Evolutionary conservation across 2,329 filamentous ascomycete species (phyloP).

Genomic region (Pyricularia pennisetigena): DNA sequence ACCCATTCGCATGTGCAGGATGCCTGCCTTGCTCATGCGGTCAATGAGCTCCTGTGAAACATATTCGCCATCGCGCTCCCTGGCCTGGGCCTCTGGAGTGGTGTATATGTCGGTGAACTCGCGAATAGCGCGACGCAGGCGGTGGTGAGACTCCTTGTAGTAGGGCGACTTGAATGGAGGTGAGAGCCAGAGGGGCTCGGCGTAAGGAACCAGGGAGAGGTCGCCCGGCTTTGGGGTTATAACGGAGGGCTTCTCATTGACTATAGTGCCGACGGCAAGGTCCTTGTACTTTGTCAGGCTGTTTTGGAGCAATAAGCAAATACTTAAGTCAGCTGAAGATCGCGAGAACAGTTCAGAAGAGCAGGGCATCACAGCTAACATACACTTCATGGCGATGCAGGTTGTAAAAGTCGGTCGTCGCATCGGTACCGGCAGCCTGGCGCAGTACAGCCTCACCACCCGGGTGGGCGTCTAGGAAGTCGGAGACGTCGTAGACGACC

Average conservation of each 20-base stretch:
- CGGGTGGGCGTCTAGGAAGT: slow-evolving; percentile 79
- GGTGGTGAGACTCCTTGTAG: slow-evolving; percentile 65
- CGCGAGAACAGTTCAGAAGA: not conserved
- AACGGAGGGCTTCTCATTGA: slow-evolving; percentile 66
- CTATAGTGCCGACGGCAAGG: slow-evolving; percentile 65
- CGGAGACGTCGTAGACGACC: slow-evolving; percentile 77
- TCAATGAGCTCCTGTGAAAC: slow-evolving; percentile 67
- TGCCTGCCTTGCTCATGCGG: slow-evolving; percentile 61
- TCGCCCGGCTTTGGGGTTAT: slow-evolving; percentile 61
- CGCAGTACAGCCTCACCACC: slow-evolving; percentile 71
- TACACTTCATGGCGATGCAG: slow-evolving; percentile 76
- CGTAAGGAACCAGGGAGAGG: slow-evolving; percentile 70
- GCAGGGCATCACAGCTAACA: not conserved
- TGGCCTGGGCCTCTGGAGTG: slow-evolving; percentile 63
- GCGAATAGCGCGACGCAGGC: slow-evolving; percentile 59
- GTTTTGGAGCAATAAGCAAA: too few relatives aligned
- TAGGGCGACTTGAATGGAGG: slow-evolving; percentile 71
- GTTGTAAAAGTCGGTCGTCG: slow-evolving; percentile 81
- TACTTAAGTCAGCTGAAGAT: not conserved
- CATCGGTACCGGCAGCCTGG: slow-evolving; percentile 74
- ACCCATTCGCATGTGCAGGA: slow-evolving; percentile 74
- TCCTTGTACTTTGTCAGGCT: slow-evolving; percentile 63
- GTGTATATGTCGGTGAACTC: slow-evolving; percentile 64
- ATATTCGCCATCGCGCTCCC: slow-evolving; percentile 63
- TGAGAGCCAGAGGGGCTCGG: slow-evolving; percentile 74